These are phyloP conservation scores for Diaporthe batatas DNA, from an alignment of 2,329 filamentous ascomycete species.

Conservation along the genomic window DNA sequence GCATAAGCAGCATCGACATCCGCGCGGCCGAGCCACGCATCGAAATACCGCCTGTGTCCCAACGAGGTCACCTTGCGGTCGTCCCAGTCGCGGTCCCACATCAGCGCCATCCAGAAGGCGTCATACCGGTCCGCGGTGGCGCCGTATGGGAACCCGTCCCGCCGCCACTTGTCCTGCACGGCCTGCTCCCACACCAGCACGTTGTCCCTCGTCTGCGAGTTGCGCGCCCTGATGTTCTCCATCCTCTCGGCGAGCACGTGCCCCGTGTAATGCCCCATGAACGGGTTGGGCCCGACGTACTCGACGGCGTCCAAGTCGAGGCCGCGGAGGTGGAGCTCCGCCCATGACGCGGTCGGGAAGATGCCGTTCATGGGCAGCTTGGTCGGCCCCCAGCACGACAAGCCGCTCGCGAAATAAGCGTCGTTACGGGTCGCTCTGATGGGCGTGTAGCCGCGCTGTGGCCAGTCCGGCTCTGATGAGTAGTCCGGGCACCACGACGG, in stretches of 20 bases:
- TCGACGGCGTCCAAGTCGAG: conserved; percentile 3
- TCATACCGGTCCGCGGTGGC: neutral
- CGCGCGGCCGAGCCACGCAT: conserved; percentile 11
- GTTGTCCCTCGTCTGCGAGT: conserved; percentile 7
- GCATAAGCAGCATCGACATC: conserved; percentile 1
- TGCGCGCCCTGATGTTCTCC: conserved; percentile 17
- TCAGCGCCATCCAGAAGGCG: conserved; percentile 25
- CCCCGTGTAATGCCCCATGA: neutral
- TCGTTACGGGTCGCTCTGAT: neutral
- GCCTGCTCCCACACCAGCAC: conserved; percentile 20
- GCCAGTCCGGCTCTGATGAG: conserved; percentile 9
- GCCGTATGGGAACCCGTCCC: neutral
- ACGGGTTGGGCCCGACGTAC: conserved; percentile 18
- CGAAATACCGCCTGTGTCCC: conserved; percentile 8
- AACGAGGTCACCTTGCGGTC: neutral
- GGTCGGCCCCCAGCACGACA: conserved; percentile 3
- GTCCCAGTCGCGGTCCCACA: conserved; percentile 18
- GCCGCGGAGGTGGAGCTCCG: conserved; percentile 22
- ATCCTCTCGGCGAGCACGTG: conserved; percentile 11
- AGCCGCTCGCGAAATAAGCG: neutral
- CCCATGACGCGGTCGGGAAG: conserved; percentile 8
- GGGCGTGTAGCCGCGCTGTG: conserved; percentile 1
- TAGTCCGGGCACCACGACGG: conserved; percentile 32
- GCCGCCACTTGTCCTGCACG: conserved; percentile 9
- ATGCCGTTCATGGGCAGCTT: neutral